Evolutionary conservation across 2,329 filamentous ascomycete species (phyloP), one percentile per base, ranked within the genome.

Genomic region (Acrodontium crateriforme): DNA sequence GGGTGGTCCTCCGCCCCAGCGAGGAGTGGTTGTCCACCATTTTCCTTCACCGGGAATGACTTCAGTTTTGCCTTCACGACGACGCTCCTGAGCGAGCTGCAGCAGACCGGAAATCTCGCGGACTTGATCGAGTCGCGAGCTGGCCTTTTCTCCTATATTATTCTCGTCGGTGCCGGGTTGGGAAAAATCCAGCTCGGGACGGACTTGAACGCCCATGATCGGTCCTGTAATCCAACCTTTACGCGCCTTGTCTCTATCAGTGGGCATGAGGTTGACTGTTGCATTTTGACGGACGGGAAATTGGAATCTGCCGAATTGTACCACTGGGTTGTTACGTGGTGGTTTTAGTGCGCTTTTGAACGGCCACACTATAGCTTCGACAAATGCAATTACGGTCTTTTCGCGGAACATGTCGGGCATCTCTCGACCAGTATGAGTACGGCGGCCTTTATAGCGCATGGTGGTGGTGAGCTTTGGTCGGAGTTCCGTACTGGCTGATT

Each of bases 361-460:
- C 3, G 65, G 58, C 63, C 67, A 73, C 11, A 61, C 59, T 8
- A 64, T 56, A 40, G 67, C 65, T 46, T 75, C 70, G 8, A 74
- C 49, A 36, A 76, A 65, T 9, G 61, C 58, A 26, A 62, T 58
- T 20, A 74, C 54, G 16, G 63, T 62, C 12, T 74, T 67, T 14
- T 65, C 58, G 16, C 70, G 67, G 35, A 66, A 62, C 15, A 61
- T 58, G 26, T 69, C 65, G 10, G 71, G 71, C 67, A 74, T 73
- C 24, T 70, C 63, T 16, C 54, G 45, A 11, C 69, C 70, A 18
- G 64, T 61, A 6, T 61, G 63, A n/a, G 65, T 62, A 14, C 71
- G 68, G 23, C 67, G 63, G 16, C 71, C 71, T 24, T 62, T 68
- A 48, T 76, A 76, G 32, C 42, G 40, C 9, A 40, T 16, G 16